Evolutionary conservation across 495 filamentous ascomycete species (phyloP), one percentile per base, ranked within the genome.

Genomic region (Tuber melanosporum): DNA sequence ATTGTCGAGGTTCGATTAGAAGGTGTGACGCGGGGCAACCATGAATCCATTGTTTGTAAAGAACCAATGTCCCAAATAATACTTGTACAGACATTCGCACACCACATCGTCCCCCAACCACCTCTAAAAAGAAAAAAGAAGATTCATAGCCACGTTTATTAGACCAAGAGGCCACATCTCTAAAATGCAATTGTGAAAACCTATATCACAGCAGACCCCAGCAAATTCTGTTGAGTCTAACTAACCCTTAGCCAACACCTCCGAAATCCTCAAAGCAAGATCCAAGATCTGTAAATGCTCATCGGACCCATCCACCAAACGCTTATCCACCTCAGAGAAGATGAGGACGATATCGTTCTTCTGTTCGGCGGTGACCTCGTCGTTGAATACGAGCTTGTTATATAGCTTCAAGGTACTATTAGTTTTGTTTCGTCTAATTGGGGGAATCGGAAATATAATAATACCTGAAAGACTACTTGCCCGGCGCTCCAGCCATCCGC

Each of bases 401-500:
- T 97, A 98, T 43, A 99, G 85, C 92, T 99, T 82, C 71, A 75
- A 72, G 70, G 8, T 10, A 44, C 71, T 72, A 32, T 15, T 5
- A 32, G 46, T 45, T 79, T 47, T 73, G 17, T 57, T 52, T 12
- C 19, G 42, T 57, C 42, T 20, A 19, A 9, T 19, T 26, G 43
- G 8, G 5, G 7, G 46, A 17, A 72, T 45, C 41, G 45, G 43
- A 69, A 26, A 32, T n/a, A 8, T 69, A 47, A 73, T 83, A 86
- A 84, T 84, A 93, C 91, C 88, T 94, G 94, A 10, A 88, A 84
- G 70, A 98, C 86, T 32, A 96, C 87, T 86, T 98, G 95, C 26
- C 91, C 90, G n/a, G 95, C 95, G 85, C 93, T 97, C 96, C 95
- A 99, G 39, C 95, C 95, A 86, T 99, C 95, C 20, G 95, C 95